Evolutionary conservation across 495 filamentous ascomycete species (phyloP).

Genomic region (Tuber microsphaerosporum): DNA sequence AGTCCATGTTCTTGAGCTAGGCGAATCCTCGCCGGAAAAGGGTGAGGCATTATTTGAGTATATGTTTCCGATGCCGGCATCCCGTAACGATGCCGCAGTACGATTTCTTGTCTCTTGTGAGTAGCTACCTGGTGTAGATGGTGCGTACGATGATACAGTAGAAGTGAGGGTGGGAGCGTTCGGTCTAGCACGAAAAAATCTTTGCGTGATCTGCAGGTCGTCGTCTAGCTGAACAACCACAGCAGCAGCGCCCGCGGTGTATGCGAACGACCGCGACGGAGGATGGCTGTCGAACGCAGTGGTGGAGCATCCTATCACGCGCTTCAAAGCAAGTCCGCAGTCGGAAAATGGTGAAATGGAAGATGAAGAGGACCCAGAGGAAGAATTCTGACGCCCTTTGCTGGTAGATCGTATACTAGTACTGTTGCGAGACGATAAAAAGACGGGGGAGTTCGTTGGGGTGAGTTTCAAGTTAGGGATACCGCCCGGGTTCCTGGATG

Average conservation of each 20-base stretch:
- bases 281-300: slow-evolving; percentile 79
- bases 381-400: slow-evolving; percentile 45
- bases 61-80: slow-evolving; percentile 48
- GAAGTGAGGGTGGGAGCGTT: slow-evolving; percentile 55
- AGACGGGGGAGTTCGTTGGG: slow-evolving; percentile 68
- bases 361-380: slow-evolving; percentile 21
- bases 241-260: slow-evolving; percentile 87
- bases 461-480: slow-evolving; percentile 58
- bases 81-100: slow-evolving; percentile 51
- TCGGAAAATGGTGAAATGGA: slow-evolving; percentile 35
- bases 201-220: slow-evolving; percentile 63
- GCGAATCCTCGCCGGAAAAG: slow-evolving; percentile 54
- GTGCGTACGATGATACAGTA: slow-evolving; percentile 42
- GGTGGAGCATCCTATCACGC: slow-evolving; percentile 74
- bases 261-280: slow-evolving; percentile 66
- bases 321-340: slow-evolving; percentile 60
- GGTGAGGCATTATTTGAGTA: slow-evolving; percentile 42
- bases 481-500: slow-evolving; percentile 30
- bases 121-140: slow-evolving; percentile 57
- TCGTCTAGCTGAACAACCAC: slow-evolving; percentile 78
- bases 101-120: slow-evolving; percentile 58
- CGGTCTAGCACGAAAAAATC: slow-evolving; percentile 83
- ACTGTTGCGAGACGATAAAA: slow-evolving; percentile 49
- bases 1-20: slow-evolving; percentile 65
- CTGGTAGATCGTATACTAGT: slow-evolving; percentile 51